Percentiles rank a stretch among this genome's conserved stretches.
These are phyloP conservation scores for Pseudogymnoascus sp. DNA, from an alignment of 2,329 filamentous ascomycete genomes.

Conservation along the genomic window DNA sequence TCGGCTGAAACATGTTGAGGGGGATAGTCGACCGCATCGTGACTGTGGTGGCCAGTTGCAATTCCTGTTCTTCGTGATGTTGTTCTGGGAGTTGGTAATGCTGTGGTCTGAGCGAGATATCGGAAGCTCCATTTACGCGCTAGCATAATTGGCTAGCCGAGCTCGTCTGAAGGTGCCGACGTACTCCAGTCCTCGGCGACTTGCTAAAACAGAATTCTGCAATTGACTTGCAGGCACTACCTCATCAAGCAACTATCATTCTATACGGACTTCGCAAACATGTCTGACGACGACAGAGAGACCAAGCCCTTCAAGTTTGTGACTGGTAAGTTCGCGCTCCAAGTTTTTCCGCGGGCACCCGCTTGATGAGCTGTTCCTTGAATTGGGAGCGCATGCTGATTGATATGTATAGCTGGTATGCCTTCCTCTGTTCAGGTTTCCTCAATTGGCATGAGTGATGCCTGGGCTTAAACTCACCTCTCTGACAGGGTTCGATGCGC, in stretches of 20 bases:
- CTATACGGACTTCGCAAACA: slow-evolving; percentile 48
- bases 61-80: slow-evolving; percentile 9
- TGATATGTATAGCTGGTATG: slow-evolving; percentile 38
- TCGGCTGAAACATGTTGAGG: slow-evolving; percentile 59
- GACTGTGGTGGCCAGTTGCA: slow-evolving; percentile 11
- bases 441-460: not conserved
- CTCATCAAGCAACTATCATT: slow-evolving; percentile 6
- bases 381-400: slow-evolving; percentile 31
- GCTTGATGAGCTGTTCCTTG: slow-evolving; percentile 22
- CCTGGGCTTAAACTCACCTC: not conserved
- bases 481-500: slow-evolving; percentile 82
- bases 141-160: slow-evolving; percentile 29
- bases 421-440: slow-evolving; percentile 15
- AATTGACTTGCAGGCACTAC: slow-evolving; percentile 10
- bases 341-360: slow-evolving; percentile 11
- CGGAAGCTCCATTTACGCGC: slow-evolving; percentile 19
- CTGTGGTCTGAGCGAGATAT: slow-evolving; percentile 13
- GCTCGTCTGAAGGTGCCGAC: slow-evolving; percentile 17
- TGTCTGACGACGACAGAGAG: slow-evolving; percentile 84
- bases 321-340: slow-evolving; percentile 61
- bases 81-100: slow-evolving; percentile 13
- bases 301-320: slow-evolving; percentile 99
- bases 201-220: slow-evolving; percentile 9
- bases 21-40: slow-evolving; percentile 43
- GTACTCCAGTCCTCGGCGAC: slow-evolving; percentile 20